phyloP scores from a whole-genome alignment of 73 alveolate genomes.

The Tetrahymena elliotti region DNA sequence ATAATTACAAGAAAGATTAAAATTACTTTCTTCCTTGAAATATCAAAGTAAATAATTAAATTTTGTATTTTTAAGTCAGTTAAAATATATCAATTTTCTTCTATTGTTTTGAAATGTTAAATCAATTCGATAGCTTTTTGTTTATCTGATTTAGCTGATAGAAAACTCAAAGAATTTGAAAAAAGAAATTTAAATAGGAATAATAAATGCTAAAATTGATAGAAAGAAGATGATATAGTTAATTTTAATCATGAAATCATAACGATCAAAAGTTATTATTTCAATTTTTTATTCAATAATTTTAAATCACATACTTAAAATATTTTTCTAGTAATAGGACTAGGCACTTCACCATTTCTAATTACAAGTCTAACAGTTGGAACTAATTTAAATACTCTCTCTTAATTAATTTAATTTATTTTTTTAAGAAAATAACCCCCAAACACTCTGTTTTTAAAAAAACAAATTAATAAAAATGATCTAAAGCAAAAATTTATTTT shows the following conservation, averaged over 20 bases:
- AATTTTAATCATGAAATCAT: background rate
- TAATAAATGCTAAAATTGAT: background rate
- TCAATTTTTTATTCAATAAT: background rate
- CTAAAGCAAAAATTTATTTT: too few relatives aligned
- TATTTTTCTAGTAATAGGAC: too few relatives aligned
- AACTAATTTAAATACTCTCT: too few relatives aligned
- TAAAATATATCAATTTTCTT: background rate
- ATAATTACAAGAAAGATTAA: too few relatives aligned
- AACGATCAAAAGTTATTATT: background rate
- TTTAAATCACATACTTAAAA: background rate
- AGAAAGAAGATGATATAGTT: too few relatives aligned
- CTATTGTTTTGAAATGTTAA: background rate
- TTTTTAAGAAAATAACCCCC: too few relatives aligned
- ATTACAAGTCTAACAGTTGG: too few relatives aligned
- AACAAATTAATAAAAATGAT: too few relatives aligned
- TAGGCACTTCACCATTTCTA: too few relatives aligned
- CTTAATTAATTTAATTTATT: too few relatives aligned
- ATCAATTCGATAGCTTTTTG: background rate
- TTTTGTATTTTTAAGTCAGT: background rate
- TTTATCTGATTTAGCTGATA: background rate
- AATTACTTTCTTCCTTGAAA: too few relatives aligned
- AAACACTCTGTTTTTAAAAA: too few relatives aligned
- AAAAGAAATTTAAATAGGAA: background rate
- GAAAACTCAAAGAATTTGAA: background rate
- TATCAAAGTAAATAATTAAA: background rate